Evolutionary conservation across 2,329 filamentous ascomycete genomes (phyloP).

Genomic region (Didymella arachidicola): DNA sequence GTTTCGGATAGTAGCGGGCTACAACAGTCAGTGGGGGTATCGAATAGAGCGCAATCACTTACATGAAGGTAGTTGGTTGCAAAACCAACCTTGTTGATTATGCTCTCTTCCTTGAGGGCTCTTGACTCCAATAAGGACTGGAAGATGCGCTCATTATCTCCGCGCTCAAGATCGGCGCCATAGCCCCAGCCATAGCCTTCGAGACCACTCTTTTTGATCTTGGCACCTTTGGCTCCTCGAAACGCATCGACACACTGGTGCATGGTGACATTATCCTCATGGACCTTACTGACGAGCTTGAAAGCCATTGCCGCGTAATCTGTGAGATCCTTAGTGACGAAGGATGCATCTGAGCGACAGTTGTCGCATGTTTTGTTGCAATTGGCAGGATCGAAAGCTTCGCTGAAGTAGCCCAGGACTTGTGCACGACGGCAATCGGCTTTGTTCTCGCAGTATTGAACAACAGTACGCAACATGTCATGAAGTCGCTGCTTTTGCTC

Average conservation of each 20-base stretch:
- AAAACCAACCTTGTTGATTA: conserved; percentile 70
- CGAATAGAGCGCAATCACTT: conserved; percentile 42
- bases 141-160: conserved; percentile 85
- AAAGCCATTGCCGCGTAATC: conserved; percentile 75
- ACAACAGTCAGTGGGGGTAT: conserved; percentile 25
- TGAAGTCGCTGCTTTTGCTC: conserved; percentile 86
- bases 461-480: conserved; percentile 83
- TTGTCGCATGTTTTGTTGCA: conserved; percentile 88
- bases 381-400: conserved; percentile 74
- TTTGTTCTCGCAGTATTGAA: conserved; percentile 88
- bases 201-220: conserved; percentile 62
- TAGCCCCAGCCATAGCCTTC: conserved; percentile 67
- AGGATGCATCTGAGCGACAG: conserved; percentile 75
- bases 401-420: conserved; percentile 93
- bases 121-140: conserved; percentile 76
- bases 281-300: conserved; percentile 67
- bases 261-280: conserved; percentile 66
- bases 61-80: conserved; percentile 76
- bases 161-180: conserved; percentile 73
- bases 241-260: conserved; percentile 86
- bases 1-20: conserved; percentile 55
- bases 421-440: conserved; percentile 87
- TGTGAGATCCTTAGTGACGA: conserved; percentile 79
- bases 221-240: conserved; percentile 71
- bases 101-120: conserved; percentile 74